These are phyloP conservation scores for Lactarius pseudohatsudake DNA, from an alignment of 768 basidiomycete species.

Conservation along the genomic window DNA sequence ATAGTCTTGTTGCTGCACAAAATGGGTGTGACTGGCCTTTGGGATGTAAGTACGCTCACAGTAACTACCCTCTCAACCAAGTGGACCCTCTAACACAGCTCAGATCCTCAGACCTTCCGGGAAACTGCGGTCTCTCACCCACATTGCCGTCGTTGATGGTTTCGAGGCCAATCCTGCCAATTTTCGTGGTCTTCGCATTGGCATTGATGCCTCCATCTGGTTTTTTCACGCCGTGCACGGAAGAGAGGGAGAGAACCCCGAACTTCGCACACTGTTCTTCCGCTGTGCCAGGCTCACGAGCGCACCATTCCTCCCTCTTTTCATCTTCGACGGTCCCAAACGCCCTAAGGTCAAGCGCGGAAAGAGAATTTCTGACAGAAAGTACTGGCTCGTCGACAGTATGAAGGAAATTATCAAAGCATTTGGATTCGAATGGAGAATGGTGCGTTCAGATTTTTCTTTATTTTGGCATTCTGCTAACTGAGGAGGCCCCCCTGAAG, in stretches of 20 bases:
- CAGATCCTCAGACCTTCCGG: no score
- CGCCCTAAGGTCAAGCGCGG: constrained; percentile 80
- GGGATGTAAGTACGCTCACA: no score
- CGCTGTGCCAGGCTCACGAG: constrained; percentile 76
- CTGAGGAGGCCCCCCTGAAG: constrained; percentile 37
- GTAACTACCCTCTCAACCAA: no score
- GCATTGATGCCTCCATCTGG: constrained; percentile 84
- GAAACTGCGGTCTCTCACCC: no score
- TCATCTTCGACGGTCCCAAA: constrained; percentile 89
- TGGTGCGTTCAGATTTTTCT: constrained; percentile 40
- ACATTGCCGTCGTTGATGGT: constrained; percentile 52
- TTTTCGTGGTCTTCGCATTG: constrained; percentile 54
- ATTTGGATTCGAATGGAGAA: constrained; percentile 78
- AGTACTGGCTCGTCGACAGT: constrained; percentile 65
- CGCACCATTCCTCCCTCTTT: constrained; percentile 80
- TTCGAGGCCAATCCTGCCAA: constrained; percentile 57
- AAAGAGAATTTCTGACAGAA: constrained; percentile 61
- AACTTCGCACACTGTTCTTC: constrained; percentile 81
- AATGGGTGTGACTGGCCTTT: no score
- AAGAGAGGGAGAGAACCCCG: constrained; percentile 82
- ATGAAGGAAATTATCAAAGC: constrained; percentile 79
- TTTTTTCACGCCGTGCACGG: constrained; percentile 78
- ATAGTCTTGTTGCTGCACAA: no score
- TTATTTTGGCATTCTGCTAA: constrained; percentile 23
- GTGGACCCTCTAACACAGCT: no score